These are phyloP conservation scores for Aureobasidium uvarum DNA, from an alignment of 2,329 filamentous ascomycete genomes.

Conservation along the genomic window DNA sequence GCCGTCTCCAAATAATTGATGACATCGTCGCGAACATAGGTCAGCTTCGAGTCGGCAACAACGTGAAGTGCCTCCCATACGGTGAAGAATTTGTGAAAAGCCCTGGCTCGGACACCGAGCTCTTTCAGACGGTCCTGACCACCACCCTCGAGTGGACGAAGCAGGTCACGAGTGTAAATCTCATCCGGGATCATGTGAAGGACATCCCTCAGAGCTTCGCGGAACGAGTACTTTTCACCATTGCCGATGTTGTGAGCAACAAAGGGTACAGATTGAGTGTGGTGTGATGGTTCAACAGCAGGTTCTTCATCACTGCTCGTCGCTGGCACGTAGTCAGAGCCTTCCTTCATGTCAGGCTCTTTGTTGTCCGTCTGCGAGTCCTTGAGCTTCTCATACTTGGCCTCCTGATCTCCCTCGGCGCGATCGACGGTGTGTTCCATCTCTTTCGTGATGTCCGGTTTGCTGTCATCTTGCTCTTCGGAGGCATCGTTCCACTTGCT, in stretches of 20 bases:
- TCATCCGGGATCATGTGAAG: slow-evolving; percentile 39
- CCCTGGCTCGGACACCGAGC: slow-evolving; percentile 43
- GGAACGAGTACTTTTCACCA: slow-evolving; percentile 20
- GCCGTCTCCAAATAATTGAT: slow-evolving; percentile 41
- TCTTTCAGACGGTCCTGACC: slow-evolving; percentile 44
- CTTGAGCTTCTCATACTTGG: slow-evolving; percentile 22
- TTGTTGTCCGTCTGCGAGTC: slow-evolving; percentile 16
- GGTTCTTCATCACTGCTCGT: background rate
- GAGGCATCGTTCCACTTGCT: slow-evolving; percentile 1
- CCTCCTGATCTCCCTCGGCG: slow-evolving; percentile 14
- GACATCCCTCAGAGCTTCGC: slow-evolving; percentile 28
- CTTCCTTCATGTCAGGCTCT: slow-evolving; percentile 8
- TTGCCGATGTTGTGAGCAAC: slow-evolving; percentile 20
- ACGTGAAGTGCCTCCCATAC: slow-evolving; percentile 45
- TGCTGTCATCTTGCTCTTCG: background rate
- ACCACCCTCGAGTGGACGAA: slow-evolving; percentile 42
- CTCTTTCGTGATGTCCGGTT: background rate
- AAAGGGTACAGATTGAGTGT: slow-evolving; percentile 9
- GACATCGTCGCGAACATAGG: slow-evolving; percentile 44
- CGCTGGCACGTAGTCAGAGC: slow-evolving; percentile 2
- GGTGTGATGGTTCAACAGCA: slow-evolving; percentile 12
- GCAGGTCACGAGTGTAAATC: slow-evolving; percentile 39
- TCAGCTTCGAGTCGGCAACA: slow-evolving; percentile 38
- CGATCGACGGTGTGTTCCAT: slow-evolving; percentile 19
- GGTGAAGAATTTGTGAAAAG: slow-evolving; percentile 43